phyloP scores from a whole-genome alignment of 2,329 filamentous ascomycete genomes.

The Arthrinium phaeospermum region DNA sequence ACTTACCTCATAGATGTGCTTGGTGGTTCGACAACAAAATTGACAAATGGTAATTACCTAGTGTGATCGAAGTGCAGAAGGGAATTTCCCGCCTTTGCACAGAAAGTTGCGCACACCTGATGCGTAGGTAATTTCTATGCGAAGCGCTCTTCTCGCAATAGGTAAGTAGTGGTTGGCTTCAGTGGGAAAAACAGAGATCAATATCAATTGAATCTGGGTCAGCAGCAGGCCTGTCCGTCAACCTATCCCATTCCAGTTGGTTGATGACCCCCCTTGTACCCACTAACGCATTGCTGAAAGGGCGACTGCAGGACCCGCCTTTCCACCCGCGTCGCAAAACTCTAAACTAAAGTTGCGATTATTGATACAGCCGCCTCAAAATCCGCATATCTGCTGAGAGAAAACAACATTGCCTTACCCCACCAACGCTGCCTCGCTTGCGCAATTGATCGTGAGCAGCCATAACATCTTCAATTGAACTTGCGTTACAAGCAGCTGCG shows the following conservation, averaged over 20 bases:
- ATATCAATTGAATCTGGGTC: neutral
- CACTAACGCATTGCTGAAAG: constrained; percentile 10
- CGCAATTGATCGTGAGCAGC: neutral
- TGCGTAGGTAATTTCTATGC: no score
- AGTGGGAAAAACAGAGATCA: neutral
- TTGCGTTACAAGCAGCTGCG: neutral
- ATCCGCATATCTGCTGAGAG: neutral
- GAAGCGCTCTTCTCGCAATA: no score
- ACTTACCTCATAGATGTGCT: neutral
- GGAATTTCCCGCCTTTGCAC: no score
- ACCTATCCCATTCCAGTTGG: constrained; percentile 5
- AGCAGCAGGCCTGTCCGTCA: neutral
- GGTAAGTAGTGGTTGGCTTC: no score
- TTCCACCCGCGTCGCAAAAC: constrained; percentile 17
- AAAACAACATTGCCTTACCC: neutral
- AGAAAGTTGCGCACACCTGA: no score
- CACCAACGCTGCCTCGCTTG: neutral
- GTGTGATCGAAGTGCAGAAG: neutral
- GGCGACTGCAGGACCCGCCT: neutral
- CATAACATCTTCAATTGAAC: neutral
- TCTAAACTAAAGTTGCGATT: constrained; percentile 14
- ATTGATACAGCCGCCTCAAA: neutral
- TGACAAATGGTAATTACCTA: neutral
- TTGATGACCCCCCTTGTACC: neutral
- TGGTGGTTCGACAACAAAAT: neutral